These are phyloP conservation scores for Mucor indicus DNA, from an alignment of 371 early-diverging fungal species.

Conservation along the genomic window DNA sequence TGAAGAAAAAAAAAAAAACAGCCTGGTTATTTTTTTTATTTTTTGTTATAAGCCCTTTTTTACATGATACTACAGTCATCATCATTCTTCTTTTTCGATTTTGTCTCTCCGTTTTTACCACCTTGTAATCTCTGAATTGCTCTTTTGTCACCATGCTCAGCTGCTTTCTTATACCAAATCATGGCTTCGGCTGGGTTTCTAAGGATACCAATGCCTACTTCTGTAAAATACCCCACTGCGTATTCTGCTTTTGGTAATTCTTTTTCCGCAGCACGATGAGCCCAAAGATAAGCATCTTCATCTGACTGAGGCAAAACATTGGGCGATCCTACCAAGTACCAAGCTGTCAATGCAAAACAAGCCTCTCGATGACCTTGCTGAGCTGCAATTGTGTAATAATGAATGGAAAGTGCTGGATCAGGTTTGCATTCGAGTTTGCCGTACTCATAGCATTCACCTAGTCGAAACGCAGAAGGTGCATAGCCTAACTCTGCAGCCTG, in stretches of 20 bases:
- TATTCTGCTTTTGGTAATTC: conserved; percentile 86
- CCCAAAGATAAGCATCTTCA: conserved; percentile 87
- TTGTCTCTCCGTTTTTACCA: conserved; percentile 37
- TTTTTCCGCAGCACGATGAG: conserved; percentile 82
- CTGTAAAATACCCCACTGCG: conserved; percentile 84
- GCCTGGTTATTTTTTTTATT: no score
- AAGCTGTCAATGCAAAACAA: conserved; percentile 84
- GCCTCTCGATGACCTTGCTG: conserved; percentile 89
- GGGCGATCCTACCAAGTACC: conserved; percentile 85
- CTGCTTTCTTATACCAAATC: conserved; percentile 81
- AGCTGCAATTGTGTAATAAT: conserved; percentile 79
- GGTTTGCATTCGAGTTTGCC: conserved; percentile 66
- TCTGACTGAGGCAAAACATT: conserved; percentile 81
- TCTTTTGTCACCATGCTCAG: conserved; percentile 78
- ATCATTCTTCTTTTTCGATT: conserved; percentile 38
- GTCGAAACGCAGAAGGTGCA: conserved; percentile 70
- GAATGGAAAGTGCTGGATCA: conserved; percentile 68
- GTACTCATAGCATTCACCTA: conserved; percentile 82
- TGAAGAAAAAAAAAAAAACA: no score
- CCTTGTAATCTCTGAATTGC: conserved; percentile 64
- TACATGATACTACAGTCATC: conserved; percentile 53
- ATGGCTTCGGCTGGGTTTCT: conserved; percentile 69
- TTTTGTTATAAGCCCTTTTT: no score
- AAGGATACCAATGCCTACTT: conserved; percentile 77
- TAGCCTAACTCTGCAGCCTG: conserved; percentile 77